Percentiles rank a stretch among this genome's conserved stretches.
These are phyloP conservation scores for Passiflora organensis DNA, from an alignment of 345 rosid genomes.

Conservation along the genomic window DNA sequence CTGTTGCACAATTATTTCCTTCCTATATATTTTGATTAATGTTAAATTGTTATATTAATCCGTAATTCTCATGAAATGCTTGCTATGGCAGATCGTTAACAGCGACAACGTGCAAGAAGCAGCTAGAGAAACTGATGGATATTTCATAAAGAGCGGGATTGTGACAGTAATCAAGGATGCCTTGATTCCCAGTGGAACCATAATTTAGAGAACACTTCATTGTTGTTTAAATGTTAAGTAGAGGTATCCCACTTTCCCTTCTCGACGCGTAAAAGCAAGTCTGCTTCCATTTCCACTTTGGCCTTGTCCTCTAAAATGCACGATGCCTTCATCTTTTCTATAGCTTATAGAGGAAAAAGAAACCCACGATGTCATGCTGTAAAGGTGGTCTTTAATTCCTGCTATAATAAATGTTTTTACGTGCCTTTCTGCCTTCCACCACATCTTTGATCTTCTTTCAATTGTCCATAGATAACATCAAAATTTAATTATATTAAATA, in stretches of 20 bases:
- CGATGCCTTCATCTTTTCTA: no score
- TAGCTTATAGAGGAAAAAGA: no score
- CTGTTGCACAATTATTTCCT: not conserved
- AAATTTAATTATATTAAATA: no score
- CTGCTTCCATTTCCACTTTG: slow-evolving; percentile 5
- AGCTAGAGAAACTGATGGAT: slow-evolving; percentile 92
- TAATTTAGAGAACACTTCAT: slow-evolving; percentile 40
- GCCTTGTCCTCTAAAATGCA: not conserved
- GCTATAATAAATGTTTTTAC: no score
- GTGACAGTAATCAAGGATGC: slow-evolving; percentile 95
- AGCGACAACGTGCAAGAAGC: slow-evolving; percentile 86
- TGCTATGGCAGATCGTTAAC: slow-evolving; percentile 76
- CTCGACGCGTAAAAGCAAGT: not conserved
- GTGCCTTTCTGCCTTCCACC: no score
- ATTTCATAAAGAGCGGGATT: slow-evolving; percentile 94
- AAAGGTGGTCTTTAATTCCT: no score
- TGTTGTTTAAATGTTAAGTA: not conserved
- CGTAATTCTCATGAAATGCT: not conserved
- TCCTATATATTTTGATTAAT: not conserved
- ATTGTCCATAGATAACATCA: no score
- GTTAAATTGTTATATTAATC: not conserved
- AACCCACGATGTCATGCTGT: no score
- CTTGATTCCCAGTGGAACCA: slow-evolving; percentile 88
- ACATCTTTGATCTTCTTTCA: no score
- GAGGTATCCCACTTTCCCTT: no score